Base-by-base conservation (phyloP, 306 rosid species). In the Urtica urens region DNA sequence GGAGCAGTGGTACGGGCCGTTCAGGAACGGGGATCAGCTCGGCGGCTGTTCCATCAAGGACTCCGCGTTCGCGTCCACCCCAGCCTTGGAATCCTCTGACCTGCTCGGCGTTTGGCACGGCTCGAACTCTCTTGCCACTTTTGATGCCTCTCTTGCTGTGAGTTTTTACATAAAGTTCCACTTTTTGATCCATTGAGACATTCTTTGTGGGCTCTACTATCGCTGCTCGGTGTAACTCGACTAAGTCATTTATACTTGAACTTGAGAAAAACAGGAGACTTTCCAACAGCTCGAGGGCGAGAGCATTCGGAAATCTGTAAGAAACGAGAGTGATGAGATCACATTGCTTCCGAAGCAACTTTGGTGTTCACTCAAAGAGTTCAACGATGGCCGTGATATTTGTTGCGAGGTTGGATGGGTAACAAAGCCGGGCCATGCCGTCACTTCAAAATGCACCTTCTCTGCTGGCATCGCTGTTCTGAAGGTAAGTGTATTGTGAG, bases 1-100 rank as follows among this genome's bases (percentile, higher is more conserved):
- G 34, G 99, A 90, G 73, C 92, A 77, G 66, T 90, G 99, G 96
- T 90, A 90, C 45, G 96, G 99, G n/a, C 99, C 99, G 39, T 90
- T 73, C 72, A 82, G 94, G 69, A 77, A 90, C 24, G 99, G 99
- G 9, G 96, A 90, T 2, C 99, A 90, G 67, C 72, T 90, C 13
- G 99, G 99, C 23, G 99, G 99, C 46, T 90, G 99, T 42, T 73
- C 95, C 10, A 82, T 90, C 46, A 75, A 71, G 1, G 94, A 90
- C 65, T 85, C 99, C 24, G 87, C 87, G 21, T 85, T 90, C 58
- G 95, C 99, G 46, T 60, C 95, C 44, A 77, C 94, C 0, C 58
- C 78, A 41, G 78, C 85, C 30, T 31, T 65, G 72, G 27, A 53
- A 53, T 85, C 83, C 66, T 77, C 94, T 7, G 74, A 82, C 46